Evolutionary conservation across 306 rosid species (phyloP).

Genomic region (Echinosophora koreensis): DNA sequence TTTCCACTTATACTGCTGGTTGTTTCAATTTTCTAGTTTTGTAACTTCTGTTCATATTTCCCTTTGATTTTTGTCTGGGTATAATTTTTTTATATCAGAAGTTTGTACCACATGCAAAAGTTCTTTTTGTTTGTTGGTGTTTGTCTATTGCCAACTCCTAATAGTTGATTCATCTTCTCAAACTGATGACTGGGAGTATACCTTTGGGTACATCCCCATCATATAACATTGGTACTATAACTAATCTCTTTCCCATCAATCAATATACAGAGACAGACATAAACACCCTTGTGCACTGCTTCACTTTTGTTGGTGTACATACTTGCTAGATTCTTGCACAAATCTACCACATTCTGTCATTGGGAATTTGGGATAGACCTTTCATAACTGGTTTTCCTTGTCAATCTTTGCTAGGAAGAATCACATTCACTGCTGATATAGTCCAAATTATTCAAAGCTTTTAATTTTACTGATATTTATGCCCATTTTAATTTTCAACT

Average conservation of each 20-base stretch:
- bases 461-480: conserved; percentile 2
- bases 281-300: not conserved
- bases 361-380: conserved; percentile 3
- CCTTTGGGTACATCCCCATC: not conserved
- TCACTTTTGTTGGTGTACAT: not conserved
- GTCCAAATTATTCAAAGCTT: conserved; percentile 22
- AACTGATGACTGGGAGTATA: not conserved
- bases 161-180: not conserved
- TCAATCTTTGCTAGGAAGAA: conserved; percentile 11
- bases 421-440: conserved; percentile 13
- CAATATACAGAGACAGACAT: not conserved
- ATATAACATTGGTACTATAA: not conserved
- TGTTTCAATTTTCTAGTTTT: conserved; percentile 19
- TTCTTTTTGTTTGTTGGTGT: not conserved
- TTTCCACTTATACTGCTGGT: not conserved
- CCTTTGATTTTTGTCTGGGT: not conserved
- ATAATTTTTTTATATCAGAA: not conserved
- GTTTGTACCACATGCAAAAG: not conserved
- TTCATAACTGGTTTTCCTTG: not conserved
- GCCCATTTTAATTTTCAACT: conserved; percentile 25
- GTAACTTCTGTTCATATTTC: not conserved
- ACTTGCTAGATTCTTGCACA: conserved; percentile 1
- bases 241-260: not conserved
- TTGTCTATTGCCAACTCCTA: not conserved
- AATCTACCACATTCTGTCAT: not conserved